Evolutionary conservation across 2,329 filamentous ascomycete genomes (phyloP).

Genomic region (Colletotrichum cuscutae): DNA sequence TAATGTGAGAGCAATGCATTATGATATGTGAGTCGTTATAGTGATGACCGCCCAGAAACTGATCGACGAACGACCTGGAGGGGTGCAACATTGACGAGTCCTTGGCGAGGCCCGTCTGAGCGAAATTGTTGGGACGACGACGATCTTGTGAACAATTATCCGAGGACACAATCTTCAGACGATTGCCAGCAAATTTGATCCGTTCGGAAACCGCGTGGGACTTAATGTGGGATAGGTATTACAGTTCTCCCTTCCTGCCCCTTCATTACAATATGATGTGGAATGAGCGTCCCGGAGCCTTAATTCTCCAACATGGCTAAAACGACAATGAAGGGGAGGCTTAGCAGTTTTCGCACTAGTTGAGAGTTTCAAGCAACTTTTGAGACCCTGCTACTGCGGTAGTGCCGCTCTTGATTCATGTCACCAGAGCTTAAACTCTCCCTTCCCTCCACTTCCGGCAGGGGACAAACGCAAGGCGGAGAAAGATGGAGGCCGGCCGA

Average conservation of each 20-base stretch:
- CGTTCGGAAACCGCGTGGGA: neutral
- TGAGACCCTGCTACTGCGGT: neutral
- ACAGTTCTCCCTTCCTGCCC: neutral
- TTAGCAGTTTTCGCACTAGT: neutral
- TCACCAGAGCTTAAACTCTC: neutral
- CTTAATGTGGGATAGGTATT: neutral
- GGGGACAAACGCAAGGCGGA: neutral
- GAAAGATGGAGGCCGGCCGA: neutral
- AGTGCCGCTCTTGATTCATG: neutral
- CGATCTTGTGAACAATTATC: neutral
- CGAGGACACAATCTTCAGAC: neutral
- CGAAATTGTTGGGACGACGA: neutral
- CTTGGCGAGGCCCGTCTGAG: neutral
- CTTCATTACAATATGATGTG: constrained; percentile 1
- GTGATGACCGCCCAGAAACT: neutral
- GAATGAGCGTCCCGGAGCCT: constrained; percentile 16
- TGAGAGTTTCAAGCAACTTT: neutral
- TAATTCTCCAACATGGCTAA: constrained; percentile 17
- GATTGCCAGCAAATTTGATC: neutral
- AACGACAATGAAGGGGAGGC: neutral
- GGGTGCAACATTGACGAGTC: neutral
- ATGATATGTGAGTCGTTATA: neutral
- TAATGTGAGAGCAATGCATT: neutral
- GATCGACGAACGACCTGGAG: neutral
- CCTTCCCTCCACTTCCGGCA: neutral